phyloP scores from a whole-genome alignment of 352 stramenopile species.

The Phytophthora tentaculata region DNA sequence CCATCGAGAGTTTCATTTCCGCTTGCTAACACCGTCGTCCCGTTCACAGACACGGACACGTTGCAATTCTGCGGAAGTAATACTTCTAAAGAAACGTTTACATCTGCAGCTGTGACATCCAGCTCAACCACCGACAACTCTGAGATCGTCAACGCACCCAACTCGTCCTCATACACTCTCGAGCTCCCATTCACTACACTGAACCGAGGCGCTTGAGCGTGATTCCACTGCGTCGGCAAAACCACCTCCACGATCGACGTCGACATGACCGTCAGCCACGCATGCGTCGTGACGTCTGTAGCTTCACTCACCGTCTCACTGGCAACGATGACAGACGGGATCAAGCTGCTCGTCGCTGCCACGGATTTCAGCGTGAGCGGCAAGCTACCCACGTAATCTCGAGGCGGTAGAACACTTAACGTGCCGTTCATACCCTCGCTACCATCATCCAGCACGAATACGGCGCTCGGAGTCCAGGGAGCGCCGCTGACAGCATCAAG shows the following conservation, averaged over 20 bases:
- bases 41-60: slow-evolving; percentile 20
- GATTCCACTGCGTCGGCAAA: slow-evolving; percentile 23
- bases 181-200: slow-evolving; percentile 12
- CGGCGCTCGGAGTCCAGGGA: not conserved
- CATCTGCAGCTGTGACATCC: slow-evolving; percentile 17
- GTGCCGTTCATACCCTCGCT: slow-evolving; percentile 17
- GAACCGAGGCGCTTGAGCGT: slow-evolving; percentile 27
- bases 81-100: slow-evolving; percentile 19
- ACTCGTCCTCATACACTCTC: slow-evolving; percentile 33
- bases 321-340: slow-evolving; percentile 14
- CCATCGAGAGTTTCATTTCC: slow-evolving; percentile 15
- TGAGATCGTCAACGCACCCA: slow-evolving; percentile 24
- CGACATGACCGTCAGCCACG: slow-evolving; percentile 30
- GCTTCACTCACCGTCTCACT: slow-evolving; percentile 7
- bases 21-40: slow-evolving; percentile 1
- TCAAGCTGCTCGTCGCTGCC: slow-evolving; percentile 15
- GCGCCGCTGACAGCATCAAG: not conserved
- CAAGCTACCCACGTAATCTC: slow-evolving; percentile 23
- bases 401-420: slow-evolving; percentile 14
- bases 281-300: slow-evolving; percentile 8
- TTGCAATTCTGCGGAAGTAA: slow-evolving; percentile 20
- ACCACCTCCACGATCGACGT: slow-evolving; percentile 17
- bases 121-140: slow-evolving; percentile 16
- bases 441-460: slow-evolving; percentile 21
- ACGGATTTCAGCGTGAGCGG: slow-evolving; percentile 22